phyloP scores from a whole-genome alignment of 2,329 filamentous ascomycete species.

The Colletotrichum tanaceti region DNA sequence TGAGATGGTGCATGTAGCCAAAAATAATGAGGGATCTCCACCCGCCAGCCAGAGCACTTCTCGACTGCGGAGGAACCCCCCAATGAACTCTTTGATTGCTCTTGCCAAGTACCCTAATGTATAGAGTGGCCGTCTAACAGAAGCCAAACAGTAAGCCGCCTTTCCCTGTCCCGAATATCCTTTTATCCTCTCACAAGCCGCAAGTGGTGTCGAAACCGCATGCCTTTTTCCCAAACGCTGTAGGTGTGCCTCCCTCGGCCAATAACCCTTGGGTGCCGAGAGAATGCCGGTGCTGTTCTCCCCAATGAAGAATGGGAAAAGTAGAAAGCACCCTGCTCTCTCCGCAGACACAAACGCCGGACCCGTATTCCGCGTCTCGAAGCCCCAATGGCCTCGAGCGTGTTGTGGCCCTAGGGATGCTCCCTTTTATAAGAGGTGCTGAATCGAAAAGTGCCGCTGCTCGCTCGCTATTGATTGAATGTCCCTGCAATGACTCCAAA shows the following conservation, averaged over 20 bases:
- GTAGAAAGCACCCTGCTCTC: slow-evolving; percentile 21
- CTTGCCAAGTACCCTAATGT: slow-evolving; percentile 38
- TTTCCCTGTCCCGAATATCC: slow-evolving; percentile 17
- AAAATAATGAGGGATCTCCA: slow-evolving; percentile 13
- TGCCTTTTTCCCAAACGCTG: slow-evolving; percentile 18
- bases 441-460: slow-evolving; percentile 38
- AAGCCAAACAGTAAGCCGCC: slow-evolving; percentile 20
- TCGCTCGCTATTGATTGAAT: slow-evolving; percentile 35
- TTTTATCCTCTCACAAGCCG: slow-evolving; percentile 22
- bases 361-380: slow-evolving; percentile 7
- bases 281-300: slow-evolving; percentile 37
- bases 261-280: slow-evolving; percentile 28
- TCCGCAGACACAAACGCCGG: slow-evolving; percentile 8
- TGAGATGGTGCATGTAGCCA: slow-evolving; percentile 16
- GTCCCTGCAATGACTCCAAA: slow-evolving; percentile 38
- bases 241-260: slow-evolving; percentile 5
- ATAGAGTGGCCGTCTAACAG: slow-evolving; percentile 30
- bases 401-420: slow-evolving; percentile 16
- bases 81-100: slow-evolving; percentile 37
- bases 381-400: slow-evolving; percentile 19
- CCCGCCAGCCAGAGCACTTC: slow-evolving; percentile 39
- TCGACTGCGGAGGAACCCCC: slow-evolving; percentile 28
- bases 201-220: slow-evolving; percentile 17
- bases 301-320: slow-evolving; percentile 26
- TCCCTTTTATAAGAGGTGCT: slow-evolving; percentile 19